Evolutionary conservation across 1,139 yeast genomes (phyloP).

Genomic region (Sugiyamaella castrensis): DNA sequence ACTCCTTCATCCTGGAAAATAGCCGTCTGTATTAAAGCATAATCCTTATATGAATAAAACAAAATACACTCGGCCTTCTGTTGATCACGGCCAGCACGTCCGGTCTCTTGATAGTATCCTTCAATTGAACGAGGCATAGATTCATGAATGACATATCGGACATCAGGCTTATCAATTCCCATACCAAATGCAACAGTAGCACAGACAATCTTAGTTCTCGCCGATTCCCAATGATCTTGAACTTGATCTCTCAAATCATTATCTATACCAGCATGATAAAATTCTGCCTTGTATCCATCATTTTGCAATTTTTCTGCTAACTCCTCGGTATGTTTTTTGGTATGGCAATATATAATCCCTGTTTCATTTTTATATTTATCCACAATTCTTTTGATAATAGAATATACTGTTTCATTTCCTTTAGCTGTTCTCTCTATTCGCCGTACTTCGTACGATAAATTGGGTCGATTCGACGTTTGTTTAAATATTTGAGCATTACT

Average conservation of each 20-base stretch:
- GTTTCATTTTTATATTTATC: slow-evolving; percentile 57
- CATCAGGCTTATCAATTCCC: slow-evolving; percentile 98
- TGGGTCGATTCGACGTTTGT: slow-evolving; percentile 83
- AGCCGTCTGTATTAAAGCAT: slow-evolving; percentile 39
- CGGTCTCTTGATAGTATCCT: slow-evolving; percentile 97
- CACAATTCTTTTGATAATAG: slow-evolving; percentile 51
- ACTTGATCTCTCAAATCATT: slow-evolving; percentile 67
- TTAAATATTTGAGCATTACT: slow-evolving; percentile 44
- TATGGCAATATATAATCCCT: slow-evolving; percentile 92
- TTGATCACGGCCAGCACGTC: slow-evolving; percentile 99
- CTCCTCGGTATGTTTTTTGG: slow-evolving; percentile 83
- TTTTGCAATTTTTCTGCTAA: slow-evolving; percentile 60
- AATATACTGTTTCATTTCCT: slow-evolving; percentile 48
- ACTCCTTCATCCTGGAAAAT: slow-evolving; percentile 1
- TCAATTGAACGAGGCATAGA: slow-evolving; percentile 89
- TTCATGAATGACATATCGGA: slow-evolving; percentile 82
- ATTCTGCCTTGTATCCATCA: slow-evolving; percentile 65
- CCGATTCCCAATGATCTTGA: slow-evolving; percentile 81
- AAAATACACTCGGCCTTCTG: slow-evolving; percentile 72
- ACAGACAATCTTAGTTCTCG: slow-evolving; percentile 71
- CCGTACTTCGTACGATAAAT: slow-evolving; percentile 73
- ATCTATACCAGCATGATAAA: slow-evolving; percentile 92
- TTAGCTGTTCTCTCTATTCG: slow-evolving; percentile 38
- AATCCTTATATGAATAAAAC: slow-evolving; percentile 73
- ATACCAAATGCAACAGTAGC: slow-evolving; percentile 98